phyloP scores from a whole-genome alignment of 805 yeast species.

The Jamesozyma rosinii region DNA sequence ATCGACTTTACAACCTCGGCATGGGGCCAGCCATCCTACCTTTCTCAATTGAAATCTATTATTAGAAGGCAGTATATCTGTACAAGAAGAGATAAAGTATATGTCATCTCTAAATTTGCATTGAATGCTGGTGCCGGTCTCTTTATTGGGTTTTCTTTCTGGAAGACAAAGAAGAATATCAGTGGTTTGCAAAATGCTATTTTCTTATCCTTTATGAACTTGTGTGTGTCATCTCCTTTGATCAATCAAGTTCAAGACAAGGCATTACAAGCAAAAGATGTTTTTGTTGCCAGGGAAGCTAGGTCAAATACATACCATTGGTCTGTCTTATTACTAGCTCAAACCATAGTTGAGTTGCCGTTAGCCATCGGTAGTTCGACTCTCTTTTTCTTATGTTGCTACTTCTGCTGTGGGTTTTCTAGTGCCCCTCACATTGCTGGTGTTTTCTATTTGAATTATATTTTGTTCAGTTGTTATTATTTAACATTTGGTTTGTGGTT shows the following conservation, averaged over 20 bases:
- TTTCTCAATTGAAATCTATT: conserved; percentile 37
- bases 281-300: conserved; percentile 63
- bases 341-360: conserved; percentile 51
- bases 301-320: conserved; percentile 69
- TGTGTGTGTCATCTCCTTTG: conserved; percentile 49
- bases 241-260: conserved; percentile 57
- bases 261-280: conserved; percentile 49
- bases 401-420: conserved; percentile 40
- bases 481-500: conserved; percentile 42
- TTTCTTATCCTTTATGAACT: conserved; percentile 52
- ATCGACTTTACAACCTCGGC: conserved; percentile 12
- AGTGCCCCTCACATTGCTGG: conserved; percentile 40
- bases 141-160: conserved; percentile 69
- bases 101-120: conserved; percentile 51
- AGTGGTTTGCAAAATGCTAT: conserved; percentile 54
- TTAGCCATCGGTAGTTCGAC: conserved; percentile 43
- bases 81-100: conserved; percentile 53
- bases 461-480: conserved; percentile 35
- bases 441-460: conserved; percentile 38
- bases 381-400: conserved; percentile 44
- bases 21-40: conserved; percentile 34
- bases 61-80: conserved; percentile 35
- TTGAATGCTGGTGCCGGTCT: conserved; percentile 47
- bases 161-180: conserved; percentile 43
- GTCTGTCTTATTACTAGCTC: conserved; percentile 51